Evolutionary conservation across 2,329 filamentous ascomycete genomes (phyloP).

Genomic region (Purpureocillium lavendulum): DNA sequence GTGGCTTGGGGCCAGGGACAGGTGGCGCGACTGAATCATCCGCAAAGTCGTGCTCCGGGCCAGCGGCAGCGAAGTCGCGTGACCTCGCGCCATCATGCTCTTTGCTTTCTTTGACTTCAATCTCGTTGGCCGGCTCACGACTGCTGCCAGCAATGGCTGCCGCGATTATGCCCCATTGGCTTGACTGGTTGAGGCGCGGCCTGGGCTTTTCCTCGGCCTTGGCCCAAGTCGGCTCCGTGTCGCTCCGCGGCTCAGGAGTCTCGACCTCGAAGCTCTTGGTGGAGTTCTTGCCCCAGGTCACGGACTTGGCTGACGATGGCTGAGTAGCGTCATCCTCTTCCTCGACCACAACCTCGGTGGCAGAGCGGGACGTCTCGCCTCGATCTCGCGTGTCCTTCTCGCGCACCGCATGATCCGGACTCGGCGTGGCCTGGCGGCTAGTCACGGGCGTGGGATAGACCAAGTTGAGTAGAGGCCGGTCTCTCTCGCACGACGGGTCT

Average conservation of each 20-base stretch:
- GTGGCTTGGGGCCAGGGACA: constrained; percentile 48
- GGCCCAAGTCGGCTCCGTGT: constrained; percentile 15
- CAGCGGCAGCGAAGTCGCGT: constrained; percentile 11
- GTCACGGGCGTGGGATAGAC: constrained; percentile 49
- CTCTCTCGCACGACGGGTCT: constrained; percentile 45
- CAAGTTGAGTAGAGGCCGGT: constrained; percentile 51
- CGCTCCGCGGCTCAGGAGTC: constrained; percentile 39
- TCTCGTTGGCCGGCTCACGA: constrained; percentile 25
- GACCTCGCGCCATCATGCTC: constrained; percentile 9
- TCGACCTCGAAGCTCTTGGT: constrained; percentile 56
- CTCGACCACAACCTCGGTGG: constrained; percentile 27
- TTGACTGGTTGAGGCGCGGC: constrained; percentile 28
- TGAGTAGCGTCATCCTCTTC: constrained; percentile 34
- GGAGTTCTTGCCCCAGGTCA: constrained; percentile 58
- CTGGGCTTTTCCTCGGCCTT: constrained; percentile 21
- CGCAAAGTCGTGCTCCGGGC: constrained; percentile 14
- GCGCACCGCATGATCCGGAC: constrained; percentile 2
- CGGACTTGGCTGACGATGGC: constrained; percentile 41
- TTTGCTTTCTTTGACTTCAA: constrained; percentile 13
- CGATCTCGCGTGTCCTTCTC: background rate
- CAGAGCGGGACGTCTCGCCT: constrained; percentile 10
- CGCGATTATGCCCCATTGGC: constrained; percentile 44
- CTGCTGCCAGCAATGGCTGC: constrained; percentile 38
- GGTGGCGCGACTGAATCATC: constrained; percentile 39
- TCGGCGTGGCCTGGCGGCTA: constrained; percentile 35